phyloP scores from a whole-genome alignment of 2,329 filamentous ascomycete species.

The Exserohilum rostratum region DNA sequence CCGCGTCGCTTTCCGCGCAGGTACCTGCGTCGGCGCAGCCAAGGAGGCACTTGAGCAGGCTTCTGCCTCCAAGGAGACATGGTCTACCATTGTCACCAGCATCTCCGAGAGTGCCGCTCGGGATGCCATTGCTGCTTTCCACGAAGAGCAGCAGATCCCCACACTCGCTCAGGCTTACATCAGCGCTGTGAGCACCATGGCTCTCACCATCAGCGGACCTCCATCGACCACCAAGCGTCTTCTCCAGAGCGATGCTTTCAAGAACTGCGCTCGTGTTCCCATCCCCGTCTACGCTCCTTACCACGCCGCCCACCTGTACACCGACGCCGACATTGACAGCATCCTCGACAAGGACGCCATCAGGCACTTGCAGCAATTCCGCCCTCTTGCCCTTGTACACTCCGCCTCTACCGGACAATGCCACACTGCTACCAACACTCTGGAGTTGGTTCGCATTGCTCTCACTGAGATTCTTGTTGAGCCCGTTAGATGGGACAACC shows the following conservation, averaged over 20 bases:
- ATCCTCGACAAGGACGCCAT: slow-evolving; percentile 54
- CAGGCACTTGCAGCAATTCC: slow-evolving; percentile 50
- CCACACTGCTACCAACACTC: slow-evolving; percentile 52
- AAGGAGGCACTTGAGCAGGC: slow-evolving; percentile 59
- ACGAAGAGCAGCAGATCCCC: slow-evolving; percentile 60
- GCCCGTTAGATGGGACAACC: slow-evolving; percentile 57
- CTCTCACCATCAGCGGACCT: slow-evolving; percentile 65
- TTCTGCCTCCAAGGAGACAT: slow-evolving; percentile 63
- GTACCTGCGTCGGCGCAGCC: slow-evolving; percentile 53
- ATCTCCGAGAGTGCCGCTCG: slow-evolving; percentile 60
- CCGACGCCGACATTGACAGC: slow-evolving; percentile 57
- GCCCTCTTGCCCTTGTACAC: slow-evolving; percentile 53
- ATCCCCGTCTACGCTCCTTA: slow-evolving; percentile 65
- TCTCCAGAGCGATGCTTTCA: slow-evolving; percentile 57
- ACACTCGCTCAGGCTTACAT: slow-evolving; percentile 60
- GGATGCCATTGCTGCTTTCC: slow-evolving; percentile 62
- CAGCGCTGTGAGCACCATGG: slow-evolving; percentile 64
- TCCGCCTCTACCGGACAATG: slow-evolving; percentile 56
- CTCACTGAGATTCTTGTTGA: slow-evolving; percentile 55
- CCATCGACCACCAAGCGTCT: slow-evolving; percentile 60
- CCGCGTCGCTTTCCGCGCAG: slow-evolving; percentile 69
- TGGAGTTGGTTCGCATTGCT: slow-evolving; percentile 53
- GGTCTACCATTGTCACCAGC: slow-evolving; percentile 70
- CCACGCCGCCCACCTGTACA: slow-evolving; percentile 63
- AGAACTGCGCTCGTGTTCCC: slow-evolving; percentile 57